phyloP scores from a whole-genome alignment of 2,329 filamentous ascomycete species.

The Colletotrichum cordylinicola region DNA sequence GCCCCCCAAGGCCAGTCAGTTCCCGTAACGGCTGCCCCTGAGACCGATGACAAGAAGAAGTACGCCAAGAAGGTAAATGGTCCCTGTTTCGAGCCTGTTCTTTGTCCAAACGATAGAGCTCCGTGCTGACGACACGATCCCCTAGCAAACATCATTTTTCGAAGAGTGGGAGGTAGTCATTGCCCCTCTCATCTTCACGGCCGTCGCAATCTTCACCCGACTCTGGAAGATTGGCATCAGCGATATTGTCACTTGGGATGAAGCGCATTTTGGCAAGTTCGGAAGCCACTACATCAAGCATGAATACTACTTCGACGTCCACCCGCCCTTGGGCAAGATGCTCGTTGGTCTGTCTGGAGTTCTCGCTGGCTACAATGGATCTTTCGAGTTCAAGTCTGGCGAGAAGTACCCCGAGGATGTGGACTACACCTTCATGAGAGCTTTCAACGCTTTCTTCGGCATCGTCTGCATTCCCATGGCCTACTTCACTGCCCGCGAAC shows the following conservation, averaged over 20 bases:
- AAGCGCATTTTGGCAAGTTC: slow-evolving; percentile 89
- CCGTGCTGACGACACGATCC: slow-evolving; percentile 26
- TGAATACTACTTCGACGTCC: slow-evolving; percentile 94
- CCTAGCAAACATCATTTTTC: slow-evolving; percentile 61
- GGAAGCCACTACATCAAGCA: slow-evolving; percentile 98
- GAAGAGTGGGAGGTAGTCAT: slow-evolving; percentile 68
- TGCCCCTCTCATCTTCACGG: slow-evolving; percentile 65
- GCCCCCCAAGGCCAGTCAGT: slow-evolving; percentile 48
- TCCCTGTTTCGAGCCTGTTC: neutral
- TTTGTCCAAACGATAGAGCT: neutral
- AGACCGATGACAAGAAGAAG: slow-evolving; percentile 67
- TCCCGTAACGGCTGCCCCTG: slow-evolving; percentile 39
- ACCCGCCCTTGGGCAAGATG: slow-evolving; percentile 97
- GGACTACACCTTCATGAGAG: slow-evolving; percentile 97
- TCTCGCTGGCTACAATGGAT: slow-evolving; percentile 96
- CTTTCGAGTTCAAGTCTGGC: slow-evolving; percentile 99
- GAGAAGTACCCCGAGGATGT: slow-evolving; percentile 93
- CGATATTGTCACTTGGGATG: slow-evolving; percentile 71
- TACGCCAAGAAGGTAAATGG: slow-evolving; percentile 57
- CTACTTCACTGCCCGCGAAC: slow-evolving; percentile 91
- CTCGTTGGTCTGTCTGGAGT: slow-evolving; percentile 96
- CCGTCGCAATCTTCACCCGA: slow-evolving; percentile 69
- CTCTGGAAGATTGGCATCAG: slow-evolving; percentile 74
- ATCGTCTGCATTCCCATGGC: slow-evolving; percentile 91
- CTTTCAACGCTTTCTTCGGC: slow-evolving; percentile 96